phyloP scores from a whole-genome alignment of 345 rosid species.

The Lenwebbia sp. region DNA sequence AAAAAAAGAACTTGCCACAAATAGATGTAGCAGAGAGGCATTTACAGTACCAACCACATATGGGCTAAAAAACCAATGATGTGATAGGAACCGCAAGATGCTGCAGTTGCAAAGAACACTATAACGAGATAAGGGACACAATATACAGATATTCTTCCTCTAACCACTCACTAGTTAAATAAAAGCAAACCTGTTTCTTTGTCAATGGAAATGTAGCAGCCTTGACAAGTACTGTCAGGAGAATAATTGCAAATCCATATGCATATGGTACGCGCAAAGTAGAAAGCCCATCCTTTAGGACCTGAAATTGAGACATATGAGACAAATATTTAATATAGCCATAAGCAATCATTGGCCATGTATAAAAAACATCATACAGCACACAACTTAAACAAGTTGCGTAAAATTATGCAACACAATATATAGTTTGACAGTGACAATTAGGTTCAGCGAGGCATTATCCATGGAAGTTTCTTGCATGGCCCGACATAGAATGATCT shows the following conservation, averaged over 20 bases:
- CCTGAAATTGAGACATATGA: constrained; percentile 24
- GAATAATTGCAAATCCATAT: constrained; percentile 89
- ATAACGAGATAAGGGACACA: background rate
- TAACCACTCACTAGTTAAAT: background rate
- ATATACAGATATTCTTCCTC: background rate
- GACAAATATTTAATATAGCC: background rate
- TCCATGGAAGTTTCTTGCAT: background rate
- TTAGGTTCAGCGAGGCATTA: background rate
- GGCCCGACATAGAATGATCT: background rate
- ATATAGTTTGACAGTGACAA: background rate
- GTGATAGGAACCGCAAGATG: background rate
- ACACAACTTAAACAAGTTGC: background rate
- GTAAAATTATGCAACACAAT: background rate
- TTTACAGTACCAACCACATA: background rate
- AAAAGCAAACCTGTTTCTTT: constrained; percentile 65
- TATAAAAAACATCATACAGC: background rate
- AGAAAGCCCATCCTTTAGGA: constrained; percentile 74
- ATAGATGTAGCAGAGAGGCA: background rate
- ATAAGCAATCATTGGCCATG: background rate
- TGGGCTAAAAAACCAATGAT: background rate
- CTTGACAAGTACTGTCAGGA: constrained; percentile 80
- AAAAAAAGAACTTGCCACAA: background rate
- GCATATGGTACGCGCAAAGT: constrained; percentile 69
- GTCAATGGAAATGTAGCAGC: constrained; percentile 93
- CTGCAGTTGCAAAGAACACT: background rate